Conservation (phyloP, 139 green algal genomes). For the Chlamydomonas eustigma region DNA sequence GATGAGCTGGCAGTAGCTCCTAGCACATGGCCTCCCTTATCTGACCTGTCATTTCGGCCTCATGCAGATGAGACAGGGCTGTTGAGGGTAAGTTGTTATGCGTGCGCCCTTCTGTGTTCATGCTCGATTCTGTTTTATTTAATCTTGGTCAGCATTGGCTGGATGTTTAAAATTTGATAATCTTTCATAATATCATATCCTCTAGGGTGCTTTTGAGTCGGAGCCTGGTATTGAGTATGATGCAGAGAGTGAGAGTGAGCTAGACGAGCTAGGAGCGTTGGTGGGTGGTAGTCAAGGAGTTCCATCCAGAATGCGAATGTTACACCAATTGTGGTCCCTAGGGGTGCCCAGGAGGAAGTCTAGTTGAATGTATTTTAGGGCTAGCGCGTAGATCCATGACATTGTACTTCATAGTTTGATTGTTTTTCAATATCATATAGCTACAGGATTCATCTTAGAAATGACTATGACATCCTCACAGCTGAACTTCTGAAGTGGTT, state of each 20-base stretch:
- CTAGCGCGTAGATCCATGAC: too few species aligned
- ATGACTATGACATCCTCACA: too few species aligned
- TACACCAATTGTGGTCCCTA: slow-evolving; percentile 43
- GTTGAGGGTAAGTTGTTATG: neutral
- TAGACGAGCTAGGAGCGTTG: slow-evolving; percentile 20
- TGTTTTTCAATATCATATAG: too few species aligned
- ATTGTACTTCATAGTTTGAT: too few species aligned
- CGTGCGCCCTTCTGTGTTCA: too few species aligned
- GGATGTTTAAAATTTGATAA: too few species aligned
- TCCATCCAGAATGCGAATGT: slow-evolving; percentile 13
- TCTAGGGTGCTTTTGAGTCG: neutral
- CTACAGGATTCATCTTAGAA: too few species aligned
- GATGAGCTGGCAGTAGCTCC: slow-evolving; percentile 22
- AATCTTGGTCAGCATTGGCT: too few species aligned
- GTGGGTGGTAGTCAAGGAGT: neutral
- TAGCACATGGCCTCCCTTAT: slow-evolving; percentile 13
- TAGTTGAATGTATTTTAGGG: too few species aligned
- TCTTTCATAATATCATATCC: too few species aligned
- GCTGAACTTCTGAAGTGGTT: too few species aligned
- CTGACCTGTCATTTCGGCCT: slow-evolving; percentile 16
- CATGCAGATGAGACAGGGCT: slow-evolving; percentile 20
- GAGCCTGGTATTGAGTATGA: slow-evolving; percentile 56
- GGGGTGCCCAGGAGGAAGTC: neutral
- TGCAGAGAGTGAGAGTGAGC: slow-evolving; percentile 41
- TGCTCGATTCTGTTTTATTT: neutral